Evolutionary conservation across 1,139 yeast genomes (phyloP), one percentile per base, ranked within the genome.

Genomic region (Debaryomyces fabryi): DNA sequence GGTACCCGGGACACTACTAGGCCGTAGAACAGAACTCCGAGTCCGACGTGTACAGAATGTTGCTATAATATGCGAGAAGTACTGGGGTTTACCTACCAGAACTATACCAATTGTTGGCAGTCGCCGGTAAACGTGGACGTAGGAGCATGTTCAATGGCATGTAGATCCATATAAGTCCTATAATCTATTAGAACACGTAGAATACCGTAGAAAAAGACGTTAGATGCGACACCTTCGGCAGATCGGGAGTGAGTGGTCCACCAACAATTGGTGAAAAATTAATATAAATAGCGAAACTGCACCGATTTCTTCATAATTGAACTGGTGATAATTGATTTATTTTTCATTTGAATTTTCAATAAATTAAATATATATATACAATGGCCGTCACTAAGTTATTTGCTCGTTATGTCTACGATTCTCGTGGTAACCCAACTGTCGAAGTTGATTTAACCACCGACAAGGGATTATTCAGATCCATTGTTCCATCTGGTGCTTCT

Each of bases 381-480:
- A 66, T 65, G 71, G 58, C 69, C 44, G 52, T 65, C 52, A 50
- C 62, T 49, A 87, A 88, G 76, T 76, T 88, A 64, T 82, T 78
- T 74, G 86, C 96, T 62, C 87, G 96, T 78, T 84, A 82, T 78
- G 92, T 89, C 74, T 89, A 89, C 83, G 96, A 89, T 78, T 88
- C 96, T 60, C 88, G 96, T 78, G 96, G 96, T 75, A 88, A 88
- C 83, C 96, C 96, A 73, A 88, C 96, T 58, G 96, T 88, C 61
- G 96, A 88, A 79, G 96, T 88, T 57, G 96, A 88, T 65, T 63
- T 88, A 59, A 78, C 85, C 80, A 88, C 96, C 64, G 88, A 78
- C 58, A 80, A 83, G 65, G 96, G 96, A 65, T 64, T 79, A 56
- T 87, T 86, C 88, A 84, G 95, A 72, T 79, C 95, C 57, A 87